Base-by-base conservation (phyloP, 1,284 basidiomycete species). In the Malassezia restricta region DNA sequence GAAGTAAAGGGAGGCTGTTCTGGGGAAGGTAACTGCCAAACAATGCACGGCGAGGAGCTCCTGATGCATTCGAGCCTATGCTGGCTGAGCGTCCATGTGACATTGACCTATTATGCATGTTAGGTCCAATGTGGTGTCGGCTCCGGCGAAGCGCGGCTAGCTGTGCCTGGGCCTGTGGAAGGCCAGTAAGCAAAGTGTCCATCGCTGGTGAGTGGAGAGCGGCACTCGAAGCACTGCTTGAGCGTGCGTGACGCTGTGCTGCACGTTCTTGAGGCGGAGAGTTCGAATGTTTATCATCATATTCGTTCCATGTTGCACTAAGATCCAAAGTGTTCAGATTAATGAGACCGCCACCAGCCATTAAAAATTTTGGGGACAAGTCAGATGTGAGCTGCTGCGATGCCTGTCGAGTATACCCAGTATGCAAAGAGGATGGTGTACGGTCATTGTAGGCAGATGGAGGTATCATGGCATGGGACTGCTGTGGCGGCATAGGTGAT, bases 21-120 rank as follows among this genome's bases (percentile, higher is more conserved):
- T 96, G 92, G 47, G 94, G 94, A 51, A 99, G 82, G 73, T 99
- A 99, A 51, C 92, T 94, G 61, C 94, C 94, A 71, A 99, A 99
- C 45, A 99, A 80, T 39, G 90, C 96, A 78, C 98, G 98, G 75
- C 94, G 86, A 76, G 94, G 88, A 0, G 48, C 56, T 20, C 44
- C 44, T 2, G 33, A 35, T 40, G 39, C 39, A 9, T 40, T n/a
- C 12, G 62, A 61, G 37, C 63, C 59, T 3, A 51, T 55, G 12
- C 74, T 87, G 58, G 87, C 84, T 75, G 85, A 85, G 61, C 85
- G 70, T 32, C 57, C 56, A 31, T 61, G 59, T 24, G 61, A 61
- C 11, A 88, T 82, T 81, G 92, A 90, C 78, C 94, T 92, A 68
- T 87, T 83, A 74, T 96, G 92, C 59, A 94, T 88, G 12, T 87